Percentiles rank a stretch among this genome's conserved stretches.
phyloP scores from a whole-genome alignment of 163 green algal species.

The Coccomyxa subellipsoidea region DNA sequence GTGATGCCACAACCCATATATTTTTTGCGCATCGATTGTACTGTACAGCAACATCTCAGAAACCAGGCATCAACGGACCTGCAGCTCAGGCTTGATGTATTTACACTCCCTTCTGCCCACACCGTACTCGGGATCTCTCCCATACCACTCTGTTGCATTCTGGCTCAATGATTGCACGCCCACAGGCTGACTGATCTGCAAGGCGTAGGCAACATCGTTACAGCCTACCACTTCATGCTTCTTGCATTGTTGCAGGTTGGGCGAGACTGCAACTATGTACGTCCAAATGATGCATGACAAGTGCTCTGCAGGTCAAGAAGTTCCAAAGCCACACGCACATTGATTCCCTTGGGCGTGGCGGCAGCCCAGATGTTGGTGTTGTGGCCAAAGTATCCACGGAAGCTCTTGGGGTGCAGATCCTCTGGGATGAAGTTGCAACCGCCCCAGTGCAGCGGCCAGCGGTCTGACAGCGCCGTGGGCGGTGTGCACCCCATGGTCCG shows the following conservation, averaged over 20 bases:
- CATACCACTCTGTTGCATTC: neutral
- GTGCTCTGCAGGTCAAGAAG: too few species aligned
- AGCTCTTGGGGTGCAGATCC: constrained; percentile 47
- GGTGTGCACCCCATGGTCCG: constrained; percentile 35
- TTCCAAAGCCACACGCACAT: neutral
- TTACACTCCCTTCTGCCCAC: constrained; percentile 1
- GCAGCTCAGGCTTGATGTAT: neutral
- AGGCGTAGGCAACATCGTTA: neutral
- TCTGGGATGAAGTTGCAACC: constrained; percentile 45
- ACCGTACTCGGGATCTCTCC: neutral
- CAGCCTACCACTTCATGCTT: too few species aligned
- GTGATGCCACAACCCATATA: too few species aligned
- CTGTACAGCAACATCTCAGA: neutral
- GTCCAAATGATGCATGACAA: too few species aligned
- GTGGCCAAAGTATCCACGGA: constrained; percentile 50
- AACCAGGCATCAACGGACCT: neutral
- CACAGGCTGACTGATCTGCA: neutral
- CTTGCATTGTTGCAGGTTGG: too few species aligned
- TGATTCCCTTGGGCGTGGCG: neutral
- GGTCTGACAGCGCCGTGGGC: constrained; percentile 10
- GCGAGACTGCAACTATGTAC: too few species aligned
- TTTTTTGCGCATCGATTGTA: too few species aligned
- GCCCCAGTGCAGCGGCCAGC: constrained; percentile 15
- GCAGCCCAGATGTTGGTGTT: constrained; percentile 69
- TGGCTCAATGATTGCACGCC: neutral